Conservation (phyloP, 257 asterid species). For the Solanum gandarillasii region DNA sequence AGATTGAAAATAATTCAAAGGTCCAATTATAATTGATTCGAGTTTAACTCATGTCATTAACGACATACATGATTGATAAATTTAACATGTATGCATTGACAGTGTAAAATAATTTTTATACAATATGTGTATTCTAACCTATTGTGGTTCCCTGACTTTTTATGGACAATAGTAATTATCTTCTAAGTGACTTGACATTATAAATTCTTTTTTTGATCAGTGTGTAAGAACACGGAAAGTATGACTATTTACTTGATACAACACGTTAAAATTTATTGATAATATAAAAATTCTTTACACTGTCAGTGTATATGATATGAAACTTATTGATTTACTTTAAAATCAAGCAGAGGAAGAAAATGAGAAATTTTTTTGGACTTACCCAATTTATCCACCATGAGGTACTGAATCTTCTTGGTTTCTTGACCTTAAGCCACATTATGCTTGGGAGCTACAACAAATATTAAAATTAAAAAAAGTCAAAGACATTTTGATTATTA, state of each 20-base stretch:
- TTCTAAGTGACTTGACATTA: not conserved
- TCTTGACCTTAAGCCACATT: slow-evolving; percentile 71
- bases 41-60: not conserved
- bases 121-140: not conserved
- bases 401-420: slow-evolving; percentile 56
- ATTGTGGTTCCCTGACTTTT: not conserved
- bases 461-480: not conserved
- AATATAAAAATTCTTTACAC: not conserved
- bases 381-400: slow-evolving; percentile 91
- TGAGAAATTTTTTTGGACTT: slow-evolving; percentile 1
- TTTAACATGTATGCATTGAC: not conserved
- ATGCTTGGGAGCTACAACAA: slow-evolving; percentile 69
- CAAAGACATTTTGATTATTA: not conserved
- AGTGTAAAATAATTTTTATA: not conserved
- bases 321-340: not conserved
- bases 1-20: not conserved
- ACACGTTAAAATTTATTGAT: not conserved
- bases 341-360: not conserved
- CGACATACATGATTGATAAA: not conserved
- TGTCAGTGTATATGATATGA: not conserved
- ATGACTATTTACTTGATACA: not conserved
- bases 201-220: not conserved
- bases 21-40: not conserved
- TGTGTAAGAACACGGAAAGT: not conserved
- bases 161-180: not conserved